A percentile compares a stretch with the other conserved stretches of the same genome.
phyloP scores from a whole-genome alignment of 2,329 filamentous ascomycete genomes.

The Aspergillus ochraceoroseus region DNA sequence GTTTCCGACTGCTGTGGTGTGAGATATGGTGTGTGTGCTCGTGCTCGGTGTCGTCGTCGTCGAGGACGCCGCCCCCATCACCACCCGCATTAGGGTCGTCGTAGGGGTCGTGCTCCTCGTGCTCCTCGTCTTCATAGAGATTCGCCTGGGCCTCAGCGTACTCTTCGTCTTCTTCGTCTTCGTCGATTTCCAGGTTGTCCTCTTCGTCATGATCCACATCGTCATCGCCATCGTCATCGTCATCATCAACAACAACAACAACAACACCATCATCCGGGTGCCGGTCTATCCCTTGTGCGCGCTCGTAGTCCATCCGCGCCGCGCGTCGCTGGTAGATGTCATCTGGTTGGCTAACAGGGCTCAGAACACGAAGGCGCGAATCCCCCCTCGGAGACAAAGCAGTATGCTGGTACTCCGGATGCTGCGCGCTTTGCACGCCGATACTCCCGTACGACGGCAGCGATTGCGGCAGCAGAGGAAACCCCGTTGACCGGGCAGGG shows the following conservation, averaged over 20 bases:
- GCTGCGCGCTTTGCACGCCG: slow-evolving; percentile 32
- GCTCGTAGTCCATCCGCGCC: slow-evolving; percentile 10
- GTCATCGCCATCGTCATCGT: not conserved
- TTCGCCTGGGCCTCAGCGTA: slow-evolving; percentile 37
- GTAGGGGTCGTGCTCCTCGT: slow-evolving; percentile 3
- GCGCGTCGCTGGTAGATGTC: slow-evolving; percentile 49
- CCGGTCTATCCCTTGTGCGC: slow-evolving; percentile 30
- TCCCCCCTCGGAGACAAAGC: slow-evolving; percentile 41
- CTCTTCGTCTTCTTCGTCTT: slow-evolving; percentile 36
- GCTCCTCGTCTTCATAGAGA: slow-evolving; percentile 23
- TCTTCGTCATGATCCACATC: slow-evolving; percentile 23
- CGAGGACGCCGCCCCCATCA: slow-evolving; percentile 6
- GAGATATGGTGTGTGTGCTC: slow-evolving; percentile 6
- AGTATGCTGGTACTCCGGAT: slow-evolving; percentile 33
- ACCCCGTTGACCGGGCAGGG: slow-evolving; percentile 29
- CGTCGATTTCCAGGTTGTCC: slow-evolving; percentile 35
- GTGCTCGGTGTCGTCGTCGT: slow-evolving; percentile 6
- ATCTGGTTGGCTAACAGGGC: slow-evolving; percentile 80
- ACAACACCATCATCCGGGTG: slow-evolving; percentile 29
- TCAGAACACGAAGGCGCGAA: slow-evolving; percentile 64
- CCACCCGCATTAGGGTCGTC: not conserved
- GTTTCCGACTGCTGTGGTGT: slow-evolving; percentile 3
- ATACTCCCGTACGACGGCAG: slow-evolving; percentile 36
- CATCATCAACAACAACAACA: no score
- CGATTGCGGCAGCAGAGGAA: slow-evolving; percentile 30